These are phyloP conservation scores for Kitagawia praeruptora DNA, from an alignment of 129 eudicot species.

Conservation along the genomic window DNA sequence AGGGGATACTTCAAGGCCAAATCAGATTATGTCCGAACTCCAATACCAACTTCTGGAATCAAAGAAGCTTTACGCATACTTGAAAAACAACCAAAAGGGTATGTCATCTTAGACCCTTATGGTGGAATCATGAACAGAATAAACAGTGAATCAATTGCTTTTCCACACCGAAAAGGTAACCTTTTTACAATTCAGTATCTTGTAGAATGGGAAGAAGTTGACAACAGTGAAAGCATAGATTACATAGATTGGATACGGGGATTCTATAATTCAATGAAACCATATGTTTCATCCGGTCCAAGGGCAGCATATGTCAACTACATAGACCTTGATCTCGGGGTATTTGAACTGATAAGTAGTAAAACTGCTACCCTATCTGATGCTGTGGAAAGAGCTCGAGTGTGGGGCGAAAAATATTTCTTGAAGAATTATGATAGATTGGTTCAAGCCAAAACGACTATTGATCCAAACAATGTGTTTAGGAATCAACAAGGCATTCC, in stretches of 20 bases:
- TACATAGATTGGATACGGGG: constrained; percentile 10
- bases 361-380: background rate
- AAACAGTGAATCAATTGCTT: constrained; percentile 13
- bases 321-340: constrained; percentile 21
- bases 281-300: constrained; percentile 4
- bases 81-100: constrained; percentile 12
- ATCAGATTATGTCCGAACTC: constrained; percentile 19
- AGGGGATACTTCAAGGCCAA: constrained; percentile 9
- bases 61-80: background rate
- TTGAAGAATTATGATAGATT: constrained; percentile 5
- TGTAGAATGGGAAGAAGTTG: constrained; percentile 3
- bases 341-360: background rate
- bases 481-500: constrained; percentile 8
- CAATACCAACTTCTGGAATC: constrained; percentile 11
- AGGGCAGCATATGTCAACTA: constrained; percentile 12
- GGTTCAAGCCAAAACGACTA: background rate
- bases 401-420: constrained; percentile 4
- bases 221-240: background rate
- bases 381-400: constrained; percentile 9
- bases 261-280: background rate
- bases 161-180: constrained; percentile 22
- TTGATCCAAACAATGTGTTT: constrained; percentile 1
- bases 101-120: constrained; percentile 16
- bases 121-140: constrained; percentile 12
- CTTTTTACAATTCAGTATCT: constrained; percentile 4